Conservation (phyloP, 192 early-diverging fungal species). For the Backusella parvicylindrica region DNA sequence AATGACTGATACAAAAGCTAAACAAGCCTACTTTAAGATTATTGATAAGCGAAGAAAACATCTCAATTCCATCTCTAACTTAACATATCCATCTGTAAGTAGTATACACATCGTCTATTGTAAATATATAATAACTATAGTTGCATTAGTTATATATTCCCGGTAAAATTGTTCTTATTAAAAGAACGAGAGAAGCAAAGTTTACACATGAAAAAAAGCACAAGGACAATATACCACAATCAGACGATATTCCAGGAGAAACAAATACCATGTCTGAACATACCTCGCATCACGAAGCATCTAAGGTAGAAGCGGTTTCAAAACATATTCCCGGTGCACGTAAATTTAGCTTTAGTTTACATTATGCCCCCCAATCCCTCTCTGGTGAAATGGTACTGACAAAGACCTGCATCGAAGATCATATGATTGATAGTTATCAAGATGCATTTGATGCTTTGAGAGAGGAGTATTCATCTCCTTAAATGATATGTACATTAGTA, state of each 20-base stretch:
- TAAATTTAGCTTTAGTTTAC: slow-evolving; percentile 8
- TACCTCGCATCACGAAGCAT: background rate
- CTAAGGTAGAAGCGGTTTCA: background rate
- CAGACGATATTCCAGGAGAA: background rate
- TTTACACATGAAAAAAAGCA: background rate
- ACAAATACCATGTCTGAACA: background rate
- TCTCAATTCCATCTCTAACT: slow-evolving; percentile 5
- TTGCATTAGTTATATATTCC: slow-evolving; percentile 27
- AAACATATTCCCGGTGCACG: slow-evolving; percentile 21
- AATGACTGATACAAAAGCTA: slow-evolving; percentile 15
- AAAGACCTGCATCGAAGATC: slow-evolving; percentile 28
- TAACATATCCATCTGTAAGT: slow-evolving; percentile 23
- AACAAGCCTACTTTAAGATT: slow-evolving; percentile 23
- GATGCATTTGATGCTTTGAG: slow-evolving; percentile 14
- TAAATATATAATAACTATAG: background rate
- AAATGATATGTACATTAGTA: background rate
- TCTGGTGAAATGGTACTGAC: slow-evolving; percentile 28
- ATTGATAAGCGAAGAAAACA: slow-evolving; percentile 14
- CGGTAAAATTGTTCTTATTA: slow-evolving; percentile 23
- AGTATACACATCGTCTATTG: background rate
- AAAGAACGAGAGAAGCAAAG: background rate
- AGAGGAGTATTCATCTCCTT: background rate
- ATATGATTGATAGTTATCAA: slow-evolving; percentile 25
- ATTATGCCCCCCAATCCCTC: background rate
- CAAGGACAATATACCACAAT: background rate